phyloP scores from a whole-genome alignment of 2,329 filamentous ascomycete genomes.

The Colletotrichum truncatum region DNA sequence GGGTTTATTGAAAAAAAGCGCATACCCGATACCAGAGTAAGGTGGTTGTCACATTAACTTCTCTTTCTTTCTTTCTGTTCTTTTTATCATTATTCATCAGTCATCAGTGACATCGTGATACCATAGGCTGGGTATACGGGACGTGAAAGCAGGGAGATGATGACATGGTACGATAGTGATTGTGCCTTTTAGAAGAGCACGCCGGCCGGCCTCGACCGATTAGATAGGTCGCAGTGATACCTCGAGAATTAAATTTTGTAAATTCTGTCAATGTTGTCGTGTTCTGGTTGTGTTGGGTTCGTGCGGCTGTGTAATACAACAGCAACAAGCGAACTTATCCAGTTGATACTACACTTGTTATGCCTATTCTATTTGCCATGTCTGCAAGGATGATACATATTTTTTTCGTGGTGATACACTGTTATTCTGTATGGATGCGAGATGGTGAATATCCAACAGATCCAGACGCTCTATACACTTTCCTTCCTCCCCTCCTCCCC shows the following conservation, averaged over 20 bases:
- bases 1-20: not conserved
- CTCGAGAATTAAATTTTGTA: slow-evolving; percentile 4
- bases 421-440: too few species aligned
- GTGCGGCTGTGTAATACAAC: not conserved
- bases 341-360: too few species aligned
- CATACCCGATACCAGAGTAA: not conserved
- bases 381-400: too few species aligned
- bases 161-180: not conserved
- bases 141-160: not conserved
- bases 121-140: slow-evolving; percentile 10
- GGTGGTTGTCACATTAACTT: not conserved
- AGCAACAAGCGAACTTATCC: too few species aligned
- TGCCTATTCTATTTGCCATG: too few species aligned
- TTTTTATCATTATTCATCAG: slow-evolving; percentile 3
- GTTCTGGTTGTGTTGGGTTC: not conserved
- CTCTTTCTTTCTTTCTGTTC: not conserved
- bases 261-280: not conserved
- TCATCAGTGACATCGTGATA: slow-evolving; percentile 3
- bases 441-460: too few species aligned
- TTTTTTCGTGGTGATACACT: too few species aligned
- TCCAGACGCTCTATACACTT: too few species aligned
- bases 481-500: too few species aligned
- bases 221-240: slow-evolving; percentile 24
- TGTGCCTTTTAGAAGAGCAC: slow-evolving; percentile 3
- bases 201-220: not conserved